These are phyloP conservation scores for Aspergillus saccharolyticus DNA, from an alignment of 495 filamentous ascomycete species.

Conservation along the genomic window DNA sequence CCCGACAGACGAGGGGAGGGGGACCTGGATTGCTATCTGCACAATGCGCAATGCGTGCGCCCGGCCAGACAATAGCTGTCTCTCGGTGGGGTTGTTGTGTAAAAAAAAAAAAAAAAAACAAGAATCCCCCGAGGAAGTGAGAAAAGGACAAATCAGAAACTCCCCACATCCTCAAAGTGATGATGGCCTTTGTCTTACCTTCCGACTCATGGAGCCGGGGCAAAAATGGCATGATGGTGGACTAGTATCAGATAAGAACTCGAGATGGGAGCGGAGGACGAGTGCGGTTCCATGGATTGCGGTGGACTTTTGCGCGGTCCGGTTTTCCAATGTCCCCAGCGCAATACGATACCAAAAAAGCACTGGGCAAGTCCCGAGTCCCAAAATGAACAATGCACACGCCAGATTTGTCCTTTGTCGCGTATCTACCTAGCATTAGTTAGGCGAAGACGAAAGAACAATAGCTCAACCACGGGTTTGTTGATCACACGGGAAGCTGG, in stretches of 20 bases:
- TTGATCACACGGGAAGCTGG: not conserved
- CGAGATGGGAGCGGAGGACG: not conserved
- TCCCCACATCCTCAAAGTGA: not conserved
- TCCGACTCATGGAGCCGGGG: not conserved
- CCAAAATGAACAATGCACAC: slow-evolving; percentile 11
- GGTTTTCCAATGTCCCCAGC: not conserved
- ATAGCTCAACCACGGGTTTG: not conserved
- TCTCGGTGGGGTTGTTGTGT: not conserved
- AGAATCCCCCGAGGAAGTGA: not conserved
- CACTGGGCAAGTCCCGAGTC: slow-evolving; percentile 7
- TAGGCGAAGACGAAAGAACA: not conserved
- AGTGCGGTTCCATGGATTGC: slow-evolving; percentile 6
- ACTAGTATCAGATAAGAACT: not conserved
- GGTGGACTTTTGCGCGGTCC: slow-evolving; percentile 1
- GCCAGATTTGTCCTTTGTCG: not conserved
- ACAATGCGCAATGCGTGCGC: not conserved
- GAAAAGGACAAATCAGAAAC: not conserved
- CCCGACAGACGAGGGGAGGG: not conserved
- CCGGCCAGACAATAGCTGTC: not conserved
- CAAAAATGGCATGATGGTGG: not conserved
- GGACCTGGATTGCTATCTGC: not conserved
- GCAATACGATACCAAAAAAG: not conserved
- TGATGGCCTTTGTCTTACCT: not conserved
- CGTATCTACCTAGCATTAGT: too few species aligned
- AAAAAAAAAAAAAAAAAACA: too few species aligned